Conservation (phyloP, 495 filamentous ascomycete genomes). For the Extremus antarcticus region DNA sequence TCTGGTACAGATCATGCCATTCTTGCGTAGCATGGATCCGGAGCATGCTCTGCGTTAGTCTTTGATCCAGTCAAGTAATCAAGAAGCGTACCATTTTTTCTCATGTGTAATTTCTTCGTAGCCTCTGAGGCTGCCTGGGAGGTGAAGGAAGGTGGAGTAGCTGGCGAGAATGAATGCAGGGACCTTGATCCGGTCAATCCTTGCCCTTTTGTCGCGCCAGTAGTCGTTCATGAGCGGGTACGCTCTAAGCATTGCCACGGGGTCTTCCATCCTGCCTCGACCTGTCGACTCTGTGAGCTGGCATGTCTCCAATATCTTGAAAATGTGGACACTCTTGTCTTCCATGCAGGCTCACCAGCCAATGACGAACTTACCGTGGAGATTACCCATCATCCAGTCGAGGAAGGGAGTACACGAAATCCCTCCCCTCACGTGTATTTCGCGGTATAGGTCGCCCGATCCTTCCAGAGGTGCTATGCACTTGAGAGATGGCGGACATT, state of each 20-base stretch:
- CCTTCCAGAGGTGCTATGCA: constrained; percentile 40
- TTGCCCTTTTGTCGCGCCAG: constrained; percentile 12
- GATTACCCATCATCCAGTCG: no score
- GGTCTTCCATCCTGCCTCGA: constrained; percentile 5
- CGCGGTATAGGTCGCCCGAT: constrained; percentile 35
- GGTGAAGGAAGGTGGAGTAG: neutral
- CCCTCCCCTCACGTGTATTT: constrained; percentile 32
- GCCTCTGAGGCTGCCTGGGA: neutral
- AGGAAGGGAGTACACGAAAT: no score
- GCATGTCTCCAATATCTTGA: no score
- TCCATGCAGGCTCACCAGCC: no score
- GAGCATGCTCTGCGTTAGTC: constrained; percentile 25
- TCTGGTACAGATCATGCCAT: constrained; percentile 33
- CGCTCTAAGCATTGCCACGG: constrained; percentile 2
- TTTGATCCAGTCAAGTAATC: neutral
- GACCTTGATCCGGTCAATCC: constrained; percentile 3
- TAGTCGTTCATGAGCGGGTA: constrained; percentile 7
- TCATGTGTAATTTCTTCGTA: neutral
- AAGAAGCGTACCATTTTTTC: neutral
- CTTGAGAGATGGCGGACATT: constrained; percentile 33
- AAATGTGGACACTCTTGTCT: no score
- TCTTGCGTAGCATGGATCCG: constrained; percentile 28
- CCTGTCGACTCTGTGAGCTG: no score
- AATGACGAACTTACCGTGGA: no score
- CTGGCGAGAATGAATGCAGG: constrained; percentile 1